Conservation (phyloP, 2,329 filamentous ascomycete genomes). For the Aureobasidium sp. region DNA sequence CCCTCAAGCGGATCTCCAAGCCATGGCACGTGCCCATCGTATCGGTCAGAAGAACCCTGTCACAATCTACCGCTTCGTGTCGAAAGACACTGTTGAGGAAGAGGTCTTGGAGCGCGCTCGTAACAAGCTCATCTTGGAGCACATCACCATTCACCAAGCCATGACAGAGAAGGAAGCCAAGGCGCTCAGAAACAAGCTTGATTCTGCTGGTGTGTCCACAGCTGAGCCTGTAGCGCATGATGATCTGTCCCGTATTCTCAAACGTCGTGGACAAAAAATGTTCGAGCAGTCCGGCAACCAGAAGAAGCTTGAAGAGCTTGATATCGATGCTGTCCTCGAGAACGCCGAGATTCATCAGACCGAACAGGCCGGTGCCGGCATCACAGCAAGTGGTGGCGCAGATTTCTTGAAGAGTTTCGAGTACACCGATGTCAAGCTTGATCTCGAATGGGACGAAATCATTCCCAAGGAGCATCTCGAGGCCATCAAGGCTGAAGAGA, state of each 20-base stretch:
- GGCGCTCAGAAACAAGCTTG: conserved; percentile 71
- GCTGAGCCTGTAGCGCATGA: conserved; percentile 84
- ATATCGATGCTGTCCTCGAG: conserved; percentile 93
- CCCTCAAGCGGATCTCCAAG: conserved; percentile 92
- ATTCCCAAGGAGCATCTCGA: conserved; percentile 91
- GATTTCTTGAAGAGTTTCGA: conserved; percentile 87
- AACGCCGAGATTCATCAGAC: conserved; percentile 97
- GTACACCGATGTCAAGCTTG: conserved; percentile 94
- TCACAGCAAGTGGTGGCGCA: conserved; percentile 91
- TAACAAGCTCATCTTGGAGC: conserved; percentile 96
- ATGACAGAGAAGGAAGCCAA: conserved; percentile 90
- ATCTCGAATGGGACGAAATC: conserved; percentile 97
- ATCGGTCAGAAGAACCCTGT: conserved; percentile 96
- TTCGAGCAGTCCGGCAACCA: conserved; percentile 97
- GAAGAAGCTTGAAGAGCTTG: conserved; percentile 89
- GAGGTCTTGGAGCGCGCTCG: conserved; percentile 92
- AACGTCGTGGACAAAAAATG: conserved; percentile 97
- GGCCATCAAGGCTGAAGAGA: conserved; percentile 80
- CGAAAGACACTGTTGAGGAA: conserved; percentile 97
- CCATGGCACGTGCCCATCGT: conserved; percentile 95
- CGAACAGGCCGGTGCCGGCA: conserved; percentile 86
- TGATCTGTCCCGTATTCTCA: conserved; percentile 92
- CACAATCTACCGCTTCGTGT: conserved; percentile 91
- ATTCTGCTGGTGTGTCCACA: conserved; percentile 47
- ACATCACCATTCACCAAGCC: conserved; percentile 92